A percentile compares a stretch with the other conserved stretches of the same genome.
These are phyloP conservation scores for Penicillium pancosmium DNA, from an alignment of 495 filamentous ascomycete genomes.

Conservation along the genomic window DNA sequence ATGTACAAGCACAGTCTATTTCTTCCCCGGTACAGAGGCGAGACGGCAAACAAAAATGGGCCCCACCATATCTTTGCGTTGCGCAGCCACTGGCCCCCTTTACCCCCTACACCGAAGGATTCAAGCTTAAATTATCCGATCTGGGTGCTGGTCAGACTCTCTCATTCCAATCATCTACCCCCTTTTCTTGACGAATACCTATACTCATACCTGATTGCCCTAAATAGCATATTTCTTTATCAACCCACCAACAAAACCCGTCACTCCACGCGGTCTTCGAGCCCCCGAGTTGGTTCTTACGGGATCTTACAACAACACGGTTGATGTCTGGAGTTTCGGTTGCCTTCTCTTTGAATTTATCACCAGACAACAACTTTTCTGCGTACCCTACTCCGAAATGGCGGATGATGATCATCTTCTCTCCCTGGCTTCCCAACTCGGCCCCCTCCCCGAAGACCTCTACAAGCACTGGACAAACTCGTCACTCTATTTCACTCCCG, in stretches of 20 bases:
- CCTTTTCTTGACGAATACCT: constrained; percentile 14
- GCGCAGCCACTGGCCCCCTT: constrained; percentile 29
- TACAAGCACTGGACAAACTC: constrained; percentile 31
- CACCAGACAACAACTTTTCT: constrained; percentile 34
- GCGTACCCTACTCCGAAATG: constrained; percentile 23
- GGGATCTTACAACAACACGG: constrained; percentile 23
- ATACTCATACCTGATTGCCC: constrained; percentile 9
- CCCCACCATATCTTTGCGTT: constrained; percentile 40
- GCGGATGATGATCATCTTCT: constrained; percentile 29
- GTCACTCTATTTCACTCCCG: constrained; percentile 34
- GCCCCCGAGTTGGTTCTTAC: constrained; percentile 39
- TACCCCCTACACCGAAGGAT: constrained; percentile 22
- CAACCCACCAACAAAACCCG: constrained; percentile 29
- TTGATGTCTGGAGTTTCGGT: constrained; percentile 47
- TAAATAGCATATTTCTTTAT: constrained; percentile 34
- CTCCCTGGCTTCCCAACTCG: constrained; percentile 23
- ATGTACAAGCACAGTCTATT: constrained; percentile 18
- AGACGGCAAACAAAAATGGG: constrained; percentile 37
- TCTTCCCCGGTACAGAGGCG: constrained; percentile 33
- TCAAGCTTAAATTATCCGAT: constrained; percentile 44
- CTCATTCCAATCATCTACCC: constrained; percentile 14
- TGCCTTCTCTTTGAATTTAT: constrained; percentile 43
- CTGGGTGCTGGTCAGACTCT: constrained; percentile 39
- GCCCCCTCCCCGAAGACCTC: constrained; percentile 28
- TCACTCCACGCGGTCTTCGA: constrained; percentile 35